Conservation (phyloP, 306 rosid species). For the Fragaria vesca region DNA sequence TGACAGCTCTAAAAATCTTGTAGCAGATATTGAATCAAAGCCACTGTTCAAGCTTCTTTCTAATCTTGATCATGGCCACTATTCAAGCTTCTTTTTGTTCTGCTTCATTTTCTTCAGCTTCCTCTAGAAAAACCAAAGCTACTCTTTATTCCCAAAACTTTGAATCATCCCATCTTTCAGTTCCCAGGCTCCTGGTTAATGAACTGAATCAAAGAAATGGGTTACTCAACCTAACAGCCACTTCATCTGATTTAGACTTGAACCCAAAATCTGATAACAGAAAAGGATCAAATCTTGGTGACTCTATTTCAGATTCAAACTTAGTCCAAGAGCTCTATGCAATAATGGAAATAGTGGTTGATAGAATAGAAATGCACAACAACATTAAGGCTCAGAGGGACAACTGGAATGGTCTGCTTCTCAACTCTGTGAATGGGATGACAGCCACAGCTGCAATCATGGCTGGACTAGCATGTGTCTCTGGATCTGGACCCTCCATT, state of each 20-base stretch:
- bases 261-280: conserved; percentile 7
- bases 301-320: conserved; percentile 16
- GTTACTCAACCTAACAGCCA: conserved; percentile 5
- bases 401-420: conserved; percentile 63
- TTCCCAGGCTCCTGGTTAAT: conserved; percentile 15
- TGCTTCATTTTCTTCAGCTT: conserved; percentile 2
- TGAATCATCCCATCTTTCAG: conserved; percentile 12
- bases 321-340: conserved; percentile 39
- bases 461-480: conserved; percentile 50
- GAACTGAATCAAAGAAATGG: conserved; percentile 3
- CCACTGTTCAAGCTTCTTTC: conserved; percentile 19
- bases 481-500: conserved; percentile 30
- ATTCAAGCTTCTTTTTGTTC: conserved; percentile 18
- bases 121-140: conserved; percentile 19
- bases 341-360: conserved; percentile 51
- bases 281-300: neutral
- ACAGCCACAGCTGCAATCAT: conserved; percentile 66
- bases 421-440: conserved; percentile 52
- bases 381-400: conserved; percentile 63
- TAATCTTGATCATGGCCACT: conserved; percentile 23
- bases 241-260: conserved; percentile 3
- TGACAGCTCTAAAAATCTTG: neutral
- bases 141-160: neutral
- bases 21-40: conserved; percentile 19
- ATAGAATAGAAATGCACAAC: conserved; percentile 73